Evolutionary conservation across 2,329 filamentous ascomycete species (phyloP).

Genomic region (Pseudocercospora macadamiae): DNA sequence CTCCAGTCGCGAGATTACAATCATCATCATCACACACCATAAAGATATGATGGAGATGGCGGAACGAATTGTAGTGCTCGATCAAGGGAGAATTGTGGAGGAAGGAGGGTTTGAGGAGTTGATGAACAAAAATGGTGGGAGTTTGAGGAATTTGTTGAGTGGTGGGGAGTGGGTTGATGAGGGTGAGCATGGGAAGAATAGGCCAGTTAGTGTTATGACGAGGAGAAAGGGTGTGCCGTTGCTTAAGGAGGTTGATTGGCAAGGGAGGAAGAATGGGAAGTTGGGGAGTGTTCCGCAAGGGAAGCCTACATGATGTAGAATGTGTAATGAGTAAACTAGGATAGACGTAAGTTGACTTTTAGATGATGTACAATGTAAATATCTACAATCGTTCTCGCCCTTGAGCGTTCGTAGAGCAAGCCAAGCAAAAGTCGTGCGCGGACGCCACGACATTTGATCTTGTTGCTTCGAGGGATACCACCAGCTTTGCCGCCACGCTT

Average conservation of each 20-base stretch:
- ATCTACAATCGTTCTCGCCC: no score
- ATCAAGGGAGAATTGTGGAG: constrained; percentile 70
- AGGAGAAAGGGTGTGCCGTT: constrained; percentile 12
- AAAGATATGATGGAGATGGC: constrained; percentile 84
- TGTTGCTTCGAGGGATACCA: no score
- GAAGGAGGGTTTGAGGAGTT: constrained; percentile 68
- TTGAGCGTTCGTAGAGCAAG: no score
- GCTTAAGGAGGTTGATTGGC: constrained; percentile 20
- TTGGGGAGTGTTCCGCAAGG: neutral
- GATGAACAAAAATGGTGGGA: constrained; percentile 40
- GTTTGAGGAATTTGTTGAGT: constrained; percentile 42
- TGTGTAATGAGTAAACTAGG: no score
- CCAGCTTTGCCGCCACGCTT: neutral
- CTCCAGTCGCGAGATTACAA: constrained; percentile 55
- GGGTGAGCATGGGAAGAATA: neutral
- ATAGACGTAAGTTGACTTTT: no score
- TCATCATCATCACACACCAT: constrained; percentile 81
- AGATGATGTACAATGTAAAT: no score
- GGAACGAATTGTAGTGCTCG: constrained; percentile 70
- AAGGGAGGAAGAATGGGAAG: neutral
- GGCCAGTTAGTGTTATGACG: constrained; percentile 2
- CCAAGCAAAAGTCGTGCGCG: no score
- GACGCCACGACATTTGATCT: no score
- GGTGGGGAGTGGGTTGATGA: constrained; percentile 39
- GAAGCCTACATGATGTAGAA: neutral